These are phyloP conservation scores for Grosmannia penicillata DNA, from an alignment of 2,329 filamentous ascomycete genomes.

Conservation along the genomic window DNA sequence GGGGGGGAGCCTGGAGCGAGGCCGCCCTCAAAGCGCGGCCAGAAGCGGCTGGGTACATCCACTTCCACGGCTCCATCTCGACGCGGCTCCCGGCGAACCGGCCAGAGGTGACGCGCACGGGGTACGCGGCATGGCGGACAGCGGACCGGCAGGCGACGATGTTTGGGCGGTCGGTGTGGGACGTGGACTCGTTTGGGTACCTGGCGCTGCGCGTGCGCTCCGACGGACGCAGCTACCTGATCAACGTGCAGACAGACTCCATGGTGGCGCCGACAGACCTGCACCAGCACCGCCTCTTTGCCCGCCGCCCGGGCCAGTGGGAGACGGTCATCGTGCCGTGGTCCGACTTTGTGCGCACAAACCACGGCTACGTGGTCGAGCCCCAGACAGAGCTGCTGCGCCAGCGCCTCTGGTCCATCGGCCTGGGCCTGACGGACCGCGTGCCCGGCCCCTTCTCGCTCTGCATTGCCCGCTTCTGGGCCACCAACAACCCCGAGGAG, in stretches of 20 bases:
- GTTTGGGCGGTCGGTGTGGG: conserved; percentile 78
- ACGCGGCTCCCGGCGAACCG: conserved; percentile 63
- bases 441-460: conserved; percentile 81
- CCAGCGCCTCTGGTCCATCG: conserved; percentile 72
- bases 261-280: conserved; percentile 79
- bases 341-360: conserved; percentile 88
- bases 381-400: conserved; percentile 82
- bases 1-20: conserved; percentile 7
- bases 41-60: conserved; percentile 51
- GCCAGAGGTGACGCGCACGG: conserved; percentile 61
- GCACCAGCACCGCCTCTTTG: conserved; percentile 82
- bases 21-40: too few species aligned
- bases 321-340: conserved; percentile 88
- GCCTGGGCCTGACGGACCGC: conserved; percentile 78
- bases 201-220: conserved; percentile 80
- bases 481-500: conserved; percentile 52
- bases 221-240: conserved; percentile 81
- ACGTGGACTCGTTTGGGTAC: conserved; percentile 79
- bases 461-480: conserved; percentile 76
- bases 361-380: conserved; percentile 81
- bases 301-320: conserved; percentile 70
- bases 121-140: conserved; percentile 86
- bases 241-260: conserved; percentile 91
- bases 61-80: conserved; percentile 81
- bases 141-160: conserved; percentile 59